phyloP scores from a whole-genome alignment of 129 eudicot genomes.

The Tagetes patula region DNA sequence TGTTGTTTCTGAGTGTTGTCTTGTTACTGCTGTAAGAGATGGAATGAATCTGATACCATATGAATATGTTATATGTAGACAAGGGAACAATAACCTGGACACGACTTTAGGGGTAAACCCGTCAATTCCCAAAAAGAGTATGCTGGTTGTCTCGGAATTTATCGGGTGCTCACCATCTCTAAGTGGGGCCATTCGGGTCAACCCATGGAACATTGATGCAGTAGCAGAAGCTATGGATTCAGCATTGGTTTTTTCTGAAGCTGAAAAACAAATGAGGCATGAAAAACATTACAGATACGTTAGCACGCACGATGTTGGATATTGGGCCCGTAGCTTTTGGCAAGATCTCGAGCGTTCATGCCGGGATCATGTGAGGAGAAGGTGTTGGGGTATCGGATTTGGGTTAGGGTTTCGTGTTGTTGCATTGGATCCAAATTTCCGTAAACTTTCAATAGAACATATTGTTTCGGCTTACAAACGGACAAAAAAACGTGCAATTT shows the following conservation, averaged over 20 bases:
- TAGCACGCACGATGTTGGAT: slow-evolving; percentile 86
- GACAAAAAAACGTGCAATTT: slow-evolving; percentile 73
- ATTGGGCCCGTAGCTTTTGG: slow-evolving; percentile 86
- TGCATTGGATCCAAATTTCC: slow-evolving; percentile 76
- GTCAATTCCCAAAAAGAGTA: slow-evolving; percentile 69
- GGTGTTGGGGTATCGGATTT: slow-evolving; percentile 95
- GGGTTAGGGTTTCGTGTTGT: slow-evolving; percentile 88
- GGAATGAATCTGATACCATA: slow-evolving; percentile 91
- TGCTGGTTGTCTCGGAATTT: slow-evolving; percentile 88
- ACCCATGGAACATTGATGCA: slow-evolving; percentile 88
- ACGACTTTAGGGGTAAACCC: slow-evolving; percentile 51
- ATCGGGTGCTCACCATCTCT: slow-evolving; percentile 92
- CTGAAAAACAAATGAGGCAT: slow-evolving; percentile 85
- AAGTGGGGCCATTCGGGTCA: slow-evolving; percentile 86
- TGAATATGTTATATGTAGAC: slow-evolving; percentile 73
- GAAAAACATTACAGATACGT: slow-evolving; percentile 85
- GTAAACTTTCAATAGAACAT: slow-evolving; percentile 81
- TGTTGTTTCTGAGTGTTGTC: slow-evolving; percentile 86
- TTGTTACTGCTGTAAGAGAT: slow-evolving; percentile 89
- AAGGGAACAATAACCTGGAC: slow-evolving; percentile 70
- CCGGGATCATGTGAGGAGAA: slow-evolving; percentile 72
- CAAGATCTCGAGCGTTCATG: slow-evolving; percentile 89
- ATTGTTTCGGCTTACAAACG: slow-evolving; percentile 86
- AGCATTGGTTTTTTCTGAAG: slow-evolving; percentile 57
- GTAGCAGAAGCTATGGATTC: slow-evolving; percentile 91